A percentile compares a stretch with the other conserved stretches of the same genome.
Evolutionary conservation across 495 filamentous ascomycete species (phyloP).

Genomic region (Podospora bellae-mahoneyi): DNA sequence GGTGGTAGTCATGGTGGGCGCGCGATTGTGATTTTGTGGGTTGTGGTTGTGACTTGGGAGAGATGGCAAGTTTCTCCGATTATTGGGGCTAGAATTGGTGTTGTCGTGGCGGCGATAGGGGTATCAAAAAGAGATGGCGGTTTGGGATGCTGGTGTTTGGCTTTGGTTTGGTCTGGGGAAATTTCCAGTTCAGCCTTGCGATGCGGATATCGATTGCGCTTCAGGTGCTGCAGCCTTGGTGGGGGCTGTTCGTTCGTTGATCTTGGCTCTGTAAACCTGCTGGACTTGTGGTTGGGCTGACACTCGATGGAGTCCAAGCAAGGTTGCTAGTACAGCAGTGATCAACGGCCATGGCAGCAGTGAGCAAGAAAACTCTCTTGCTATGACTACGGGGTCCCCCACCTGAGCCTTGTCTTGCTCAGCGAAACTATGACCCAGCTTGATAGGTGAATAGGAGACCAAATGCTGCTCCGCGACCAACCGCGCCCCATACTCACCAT

Average conservation of each 20-base stretch:
- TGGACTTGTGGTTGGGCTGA: background rate
- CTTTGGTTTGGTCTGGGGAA: background rate
- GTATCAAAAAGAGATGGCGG: background rate
- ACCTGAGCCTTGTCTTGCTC: background rate
- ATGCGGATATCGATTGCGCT: slow-evolving; percentile 3
- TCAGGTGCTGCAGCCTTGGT: slow-evolving; percentile 18
- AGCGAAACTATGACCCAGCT: background rate
- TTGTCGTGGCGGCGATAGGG: background rate
- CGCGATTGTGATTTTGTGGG: background rate
- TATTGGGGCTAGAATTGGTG: background rate
- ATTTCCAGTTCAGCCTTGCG: slow-evolving; percentile 20
- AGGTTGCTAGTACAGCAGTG: background rate
- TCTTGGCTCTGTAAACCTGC: background rate
- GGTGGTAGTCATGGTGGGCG: slow-evolving; percentile 38
- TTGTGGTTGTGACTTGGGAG: slow-evolving; percentile 6
- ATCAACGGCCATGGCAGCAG: background rate
- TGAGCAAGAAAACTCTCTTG: background rate
- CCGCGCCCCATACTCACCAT: background rate
- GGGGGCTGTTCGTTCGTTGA: slow-evolving; percentile 6
- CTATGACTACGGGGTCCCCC: background rate
- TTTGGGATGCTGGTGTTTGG: slow-evolving; percentile 2
- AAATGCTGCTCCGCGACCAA: background rate
- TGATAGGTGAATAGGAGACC: background rate
- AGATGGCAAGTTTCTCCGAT: background rate
- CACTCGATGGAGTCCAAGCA: background rate